Evolutionary conservation across 257 asterid species (phyloP).

Genomic region (Knoxia roxburghii): DNA sequence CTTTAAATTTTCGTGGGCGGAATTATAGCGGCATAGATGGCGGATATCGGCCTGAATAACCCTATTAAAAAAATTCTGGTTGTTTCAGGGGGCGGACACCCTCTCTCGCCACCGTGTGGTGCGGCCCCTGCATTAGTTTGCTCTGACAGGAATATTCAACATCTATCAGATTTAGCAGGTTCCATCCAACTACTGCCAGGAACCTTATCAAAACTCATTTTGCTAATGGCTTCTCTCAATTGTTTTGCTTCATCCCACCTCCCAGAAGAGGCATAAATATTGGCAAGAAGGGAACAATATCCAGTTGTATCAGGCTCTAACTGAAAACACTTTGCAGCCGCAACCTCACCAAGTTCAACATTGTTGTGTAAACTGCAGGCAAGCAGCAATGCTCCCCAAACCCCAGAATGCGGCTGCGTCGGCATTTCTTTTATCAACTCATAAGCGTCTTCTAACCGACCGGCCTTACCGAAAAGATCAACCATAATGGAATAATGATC

Average conservation of each 20-base stretch:
- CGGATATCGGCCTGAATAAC: no score
- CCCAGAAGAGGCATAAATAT: slow-evolving; percentile 68
- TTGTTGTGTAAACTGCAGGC: slow-evolving; percentile 79
- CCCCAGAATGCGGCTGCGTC: slow-evolving; percentile 67
- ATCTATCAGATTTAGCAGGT: background rate
- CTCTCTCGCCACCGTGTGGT: no score
- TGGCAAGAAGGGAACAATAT: slow-evolving; percentile 70
- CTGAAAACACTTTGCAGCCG: slow-evolving; percentile 60
- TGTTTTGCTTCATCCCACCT: slow-evolving; percentile 75
- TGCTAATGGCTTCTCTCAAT: slow-evolving; percentile 47
- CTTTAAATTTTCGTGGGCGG: no score
- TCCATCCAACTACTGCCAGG: slow-evolving; percentile 69
- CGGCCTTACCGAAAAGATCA: slow-evolving; percentile 75
- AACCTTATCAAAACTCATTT: slow-evolving; percentile 46
- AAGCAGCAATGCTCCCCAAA: slow-evolving; percentile 94
- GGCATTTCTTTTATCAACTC: slow-evolving; percentile 65
- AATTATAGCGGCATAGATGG: no score
- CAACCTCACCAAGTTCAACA: slow-evolving; percentile 71
- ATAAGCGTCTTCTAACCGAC: slow-evolving; percentile 65
- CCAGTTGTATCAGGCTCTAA: slow-evolving; percentile 68
- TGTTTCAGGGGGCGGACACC: no score
- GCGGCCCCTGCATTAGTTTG: no score
- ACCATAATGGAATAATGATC: slow-evolving; percentile 85
- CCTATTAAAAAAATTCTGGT: no score
- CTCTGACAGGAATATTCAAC: background rate